phyloP scores from a whole-genome alignment of 352 stramenopile species.

The Pythium rhizo-oryzae region DNA sequence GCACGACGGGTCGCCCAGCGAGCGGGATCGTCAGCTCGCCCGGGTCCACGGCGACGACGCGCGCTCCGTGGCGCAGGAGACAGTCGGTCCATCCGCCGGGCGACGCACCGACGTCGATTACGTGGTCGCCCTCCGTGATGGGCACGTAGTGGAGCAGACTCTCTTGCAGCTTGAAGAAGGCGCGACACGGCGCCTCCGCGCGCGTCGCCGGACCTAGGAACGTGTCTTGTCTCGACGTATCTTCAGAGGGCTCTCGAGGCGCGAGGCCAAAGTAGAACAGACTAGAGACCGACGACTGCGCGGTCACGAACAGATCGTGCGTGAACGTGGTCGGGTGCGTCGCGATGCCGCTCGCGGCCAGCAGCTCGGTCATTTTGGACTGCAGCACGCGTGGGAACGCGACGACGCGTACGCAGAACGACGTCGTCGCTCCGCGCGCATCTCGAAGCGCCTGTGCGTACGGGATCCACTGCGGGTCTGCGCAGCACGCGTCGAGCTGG shows the following conservation, averaged over 20 bases:
- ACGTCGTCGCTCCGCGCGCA: conserved; percentile 7
- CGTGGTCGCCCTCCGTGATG: conserved; percentile 29
- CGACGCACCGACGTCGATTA: conserved; percentile 55
- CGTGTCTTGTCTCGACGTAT: neutral
- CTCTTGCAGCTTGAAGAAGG: conserved; percentile 64
- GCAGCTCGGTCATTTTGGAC: conserved; percentile 34
- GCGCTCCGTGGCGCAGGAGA: conserved; percentile 40
- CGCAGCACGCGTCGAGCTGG: conserved; percentile 45
- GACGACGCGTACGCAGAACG: conserved; percentile 19
- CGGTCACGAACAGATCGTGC: conserved; percentile 51
- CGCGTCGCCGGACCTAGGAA: neutral
- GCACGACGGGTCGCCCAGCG: conserved; percentile 33
- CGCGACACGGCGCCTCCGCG: conserved; percentile 44
- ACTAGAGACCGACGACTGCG: conserved; percentile 29
- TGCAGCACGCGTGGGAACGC: conserved; percentile 47
- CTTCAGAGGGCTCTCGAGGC: neutral
- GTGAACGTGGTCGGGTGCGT: conserved; percentile 46
- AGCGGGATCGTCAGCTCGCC: conserved; percentile 47
- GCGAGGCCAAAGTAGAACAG: conserved; percentile 48
- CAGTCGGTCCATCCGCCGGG: conserved; percentile 63
- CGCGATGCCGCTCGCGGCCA: conserved; percentile 35
- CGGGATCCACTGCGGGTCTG: conserved; percentile 47
- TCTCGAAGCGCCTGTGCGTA: conserved; percentile 15
- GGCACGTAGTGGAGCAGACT: conserved; percentile 35
- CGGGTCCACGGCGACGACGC: conserved; percentile 56